Base-by-base conservation (phyloP, 177 flowering plant genomes). In the Tripterygium wilfordii region DNA sequence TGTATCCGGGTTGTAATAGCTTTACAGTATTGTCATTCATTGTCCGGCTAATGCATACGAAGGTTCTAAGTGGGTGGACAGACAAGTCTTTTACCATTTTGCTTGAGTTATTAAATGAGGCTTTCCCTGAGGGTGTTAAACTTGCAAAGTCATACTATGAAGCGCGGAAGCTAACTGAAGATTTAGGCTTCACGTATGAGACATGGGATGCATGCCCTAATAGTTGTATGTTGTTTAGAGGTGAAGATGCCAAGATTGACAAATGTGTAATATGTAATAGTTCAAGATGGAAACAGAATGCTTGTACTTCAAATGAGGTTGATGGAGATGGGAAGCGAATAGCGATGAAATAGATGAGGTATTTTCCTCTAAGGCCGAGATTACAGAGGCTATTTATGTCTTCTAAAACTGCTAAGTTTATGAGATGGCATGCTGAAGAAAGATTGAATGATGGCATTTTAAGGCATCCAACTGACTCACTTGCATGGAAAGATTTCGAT, bases 291-390 rank as follows among this genome's bases (percentile, higher is more conserved):
- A n/a, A n/a, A n/a, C n/a, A n/a, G n/a, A n/a, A n/a, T n/a, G n/a
- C n/a, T n/a, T n/a, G n/a, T n/a, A n/a, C n/a, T n/a, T n/a, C n/a
- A n/a, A n/a, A n/a, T n/a, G n/a, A n/a, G n/a, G n/a, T n/a, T n/a
- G n/a, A n/a, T n/a, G n/a, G n/a, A n/a, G n/a, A 31, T 24, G 22
- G 37, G 13, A 40, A 48, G 30, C 38, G 22, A 8, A 26, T 41
- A 1, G 20, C 55, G 9, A 4, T 1, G 1, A 56, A 62, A 13
- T 10, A 22, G 1, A 28, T 62, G 5, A 17, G 61, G 0, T 49
- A 43, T 16, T 55, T 62, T 44, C 56, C 66, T 0, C 5, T 56
- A 9, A 58, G 32, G 12, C 63, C 51, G 30, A 52, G 63, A 16
- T 29, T 64, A 2, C 14, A 43, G n/a, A 45, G 56, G 8, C 8